Base-by-base conservation (phyloP, 306 rosid genomes). In the Abrus precatorius region DNA sequence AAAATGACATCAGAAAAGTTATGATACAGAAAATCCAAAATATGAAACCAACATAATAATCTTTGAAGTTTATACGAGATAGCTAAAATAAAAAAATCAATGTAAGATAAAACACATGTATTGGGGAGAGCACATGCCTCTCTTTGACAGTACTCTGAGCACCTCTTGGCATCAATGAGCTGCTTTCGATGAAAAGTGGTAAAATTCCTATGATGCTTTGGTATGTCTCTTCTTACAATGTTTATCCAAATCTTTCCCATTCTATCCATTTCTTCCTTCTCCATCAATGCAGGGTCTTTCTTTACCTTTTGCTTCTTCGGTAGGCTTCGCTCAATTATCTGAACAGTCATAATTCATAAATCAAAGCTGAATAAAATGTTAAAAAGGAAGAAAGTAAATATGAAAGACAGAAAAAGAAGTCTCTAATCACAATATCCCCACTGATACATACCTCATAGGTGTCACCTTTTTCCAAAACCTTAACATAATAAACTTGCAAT, bases 401-500 rank as follows among this genome's bases (percentile, higher is more conserved):
- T 33, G 50, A 32, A 75, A 28, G 74, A 64, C n/a, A 44, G 47
- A 66, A 52, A 64, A 11, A 44, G 47, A 66, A 52, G 12, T 43
- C 64, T 50, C 20, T 14, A 2, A 10, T 3, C 47, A 53, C 56
- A 72, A 61, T 28, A 71, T 44, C 53, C 40, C 40, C 2, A 36
- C 40, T 8, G 47, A 69, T 53, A 44, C 72, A 82, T 85, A 96
- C 99, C 99, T 96, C 99, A 50, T 96, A 96, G 52, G 99, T 86
- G 85, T 96, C 99, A 75, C 99, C 98, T 86, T 96, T 96, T 89
- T 96, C 99, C 89, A 93, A 87, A 88, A 96, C 99, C 90, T 96
- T 96, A 70, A 96, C 99, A 81, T 92, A 92, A 82, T 93, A 92
- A 85, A 92, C 86, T 80, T 96, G 99, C 82, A 93, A 86, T 38